Percentiles rank a stretch among this genome's conserved stretches.
Conservation (phyloP, 2,329 filamentous ascomycete species). For the Arthrobotrys musiformis region DNA sequence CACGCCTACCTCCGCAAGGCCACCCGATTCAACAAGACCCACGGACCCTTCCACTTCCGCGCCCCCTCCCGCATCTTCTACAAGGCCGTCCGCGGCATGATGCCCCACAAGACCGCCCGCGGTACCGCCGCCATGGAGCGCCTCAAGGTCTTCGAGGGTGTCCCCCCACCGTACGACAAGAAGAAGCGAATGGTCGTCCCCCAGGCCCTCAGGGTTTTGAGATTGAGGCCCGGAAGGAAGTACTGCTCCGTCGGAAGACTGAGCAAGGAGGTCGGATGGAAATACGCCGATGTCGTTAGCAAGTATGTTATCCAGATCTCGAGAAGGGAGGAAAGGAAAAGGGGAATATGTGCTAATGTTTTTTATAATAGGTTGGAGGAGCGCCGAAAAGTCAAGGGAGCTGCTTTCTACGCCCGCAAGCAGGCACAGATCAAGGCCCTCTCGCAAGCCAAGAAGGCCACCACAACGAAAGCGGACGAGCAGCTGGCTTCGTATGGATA, state of each 20-base stretch:
- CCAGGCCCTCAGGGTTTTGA: constrained; percentile 94
- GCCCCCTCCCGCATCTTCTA: constrained; percentile 99
- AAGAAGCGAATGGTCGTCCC: constrained; percentile 99
- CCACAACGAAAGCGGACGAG: constrained; percentile 57
- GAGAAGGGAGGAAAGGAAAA: not conserved
- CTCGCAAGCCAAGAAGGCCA: constrained; percentile 63
- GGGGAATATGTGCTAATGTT: constrained; percentile 56
- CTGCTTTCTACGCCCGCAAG: constrained; percentile 99
- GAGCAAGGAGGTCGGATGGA: constrained; percentile 99
- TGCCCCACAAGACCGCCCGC: constrained; percentile 99
- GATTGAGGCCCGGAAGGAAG: constrained; percentile 98
- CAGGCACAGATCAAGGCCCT: constrained; percentile 92
- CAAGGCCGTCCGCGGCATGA: constrained; percentile 99
- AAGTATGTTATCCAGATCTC: constrained; percentile 72
- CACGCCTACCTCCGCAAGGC: constrained; percentile 99
- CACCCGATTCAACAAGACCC: constrained; percentile 99
- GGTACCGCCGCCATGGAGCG: constrained; percentile 96
- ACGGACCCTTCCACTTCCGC: constrained; percentile 99
- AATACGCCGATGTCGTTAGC: constrained; percentile 99
- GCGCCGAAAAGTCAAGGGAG: constrained; percentile 98
- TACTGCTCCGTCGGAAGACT: constrained; percentile 99
- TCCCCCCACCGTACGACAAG: constrained; percentile 98
- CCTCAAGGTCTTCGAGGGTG: constrained; percentile 99
- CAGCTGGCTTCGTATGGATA: constrained; percentile 59
- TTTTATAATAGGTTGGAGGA: constrained; percentile 84